Evolutionary conservation across 225 moss, liverwort and hornwort species (phyloP).

Genomic region (Straminergon stramineum): DNA sequence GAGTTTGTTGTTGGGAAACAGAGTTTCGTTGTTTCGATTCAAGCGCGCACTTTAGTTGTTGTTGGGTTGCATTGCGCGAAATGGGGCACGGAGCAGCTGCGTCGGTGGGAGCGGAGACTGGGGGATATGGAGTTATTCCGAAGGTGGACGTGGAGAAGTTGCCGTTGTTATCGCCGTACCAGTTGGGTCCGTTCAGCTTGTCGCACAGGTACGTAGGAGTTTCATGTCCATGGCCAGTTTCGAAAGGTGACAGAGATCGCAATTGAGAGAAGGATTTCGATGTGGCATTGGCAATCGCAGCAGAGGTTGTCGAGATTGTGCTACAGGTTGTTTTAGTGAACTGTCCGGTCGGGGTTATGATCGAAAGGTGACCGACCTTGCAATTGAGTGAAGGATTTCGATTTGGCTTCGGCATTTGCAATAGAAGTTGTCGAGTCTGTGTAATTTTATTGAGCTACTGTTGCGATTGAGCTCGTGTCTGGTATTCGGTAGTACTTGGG

Average conservation of each 20-base stretch:
- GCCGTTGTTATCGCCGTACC: conserved; percentile 18
- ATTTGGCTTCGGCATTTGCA: neutral
- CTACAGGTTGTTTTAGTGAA: neutral
- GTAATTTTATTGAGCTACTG: no score
- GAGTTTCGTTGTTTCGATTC: no score
- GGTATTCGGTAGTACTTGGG: neutral
- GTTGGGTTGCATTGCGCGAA: neutral
- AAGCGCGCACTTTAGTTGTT: neutral
- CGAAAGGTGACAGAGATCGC: no score
- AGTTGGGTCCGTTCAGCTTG: conserved; percentile 28
- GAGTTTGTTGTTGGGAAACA: neutral
- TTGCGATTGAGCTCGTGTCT: neutral
- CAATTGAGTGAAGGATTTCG: no score
- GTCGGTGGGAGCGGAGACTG: neutral
- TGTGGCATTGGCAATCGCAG: no score
- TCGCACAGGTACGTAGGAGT: conserved; percentile 5
- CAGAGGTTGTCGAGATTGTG: neutral
- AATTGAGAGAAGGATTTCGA: no score
- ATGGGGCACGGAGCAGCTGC: conserved; percentile 29
- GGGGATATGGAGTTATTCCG: neutral
- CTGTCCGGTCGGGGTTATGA: neutral
- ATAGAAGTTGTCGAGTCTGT: neutral
- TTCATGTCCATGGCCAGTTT: neutral
- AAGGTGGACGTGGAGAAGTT: neutral
- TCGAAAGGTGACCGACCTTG: no score